phyloP scores from a whole-genome alignment of 2,329 filamentous ascomycete species.

The Alternaria viburni region DNA sequence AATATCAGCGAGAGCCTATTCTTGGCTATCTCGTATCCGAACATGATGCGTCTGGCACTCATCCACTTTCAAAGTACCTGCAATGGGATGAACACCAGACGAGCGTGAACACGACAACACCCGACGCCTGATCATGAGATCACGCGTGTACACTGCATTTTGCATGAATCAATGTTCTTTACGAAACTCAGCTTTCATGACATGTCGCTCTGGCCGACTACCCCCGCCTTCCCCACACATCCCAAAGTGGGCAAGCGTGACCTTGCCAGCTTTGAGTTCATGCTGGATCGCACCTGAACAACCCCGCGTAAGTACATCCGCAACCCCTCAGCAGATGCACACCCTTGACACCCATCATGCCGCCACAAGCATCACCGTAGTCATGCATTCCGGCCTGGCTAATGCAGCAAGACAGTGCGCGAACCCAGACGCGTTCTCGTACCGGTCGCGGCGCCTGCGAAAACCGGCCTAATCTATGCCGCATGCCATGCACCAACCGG shows the following conservation, averaged over 20 bases:
- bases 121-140: neutral
- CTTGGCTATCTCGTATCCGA: no score
- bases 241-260: neutral
- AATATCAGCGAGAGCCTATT: neutral
- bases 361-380: slow-evolving; percentile 13
- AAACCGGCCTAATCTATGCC: slow-evolving; percentile 16
- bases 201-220: neutral
- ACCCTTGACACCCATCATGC: neutral
- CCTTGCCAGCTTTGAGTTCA: neutral
- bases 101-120: neutral
- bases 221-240: neutral
- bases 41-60: neutral
- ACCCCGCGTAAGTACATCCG: slow-evolving; percentile 34
- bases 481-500: slow-evolving; percentile 14
- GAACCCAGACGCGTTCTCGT: slow-evolving; percentile 10
- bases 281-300: slow-evolving; percentile 1
- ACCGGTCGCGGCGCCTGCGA: neutral
- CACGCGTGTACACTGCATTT: neutral
- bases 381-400: slow-evolving; percentile 11
- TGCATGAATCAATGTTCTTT: neutral
- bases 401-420: slow-evolving; percentile 6
- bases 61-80: neutral
- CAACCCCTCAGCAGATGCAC: slow-evolving; percentile 15
- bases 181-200: neutral
- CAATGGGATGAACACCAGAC: neutral